Evolutionary conservation across 2,329 filamentous ascomycete species (phyloP).

Genomic region (Pyrenophora seminiperda): DNA sequence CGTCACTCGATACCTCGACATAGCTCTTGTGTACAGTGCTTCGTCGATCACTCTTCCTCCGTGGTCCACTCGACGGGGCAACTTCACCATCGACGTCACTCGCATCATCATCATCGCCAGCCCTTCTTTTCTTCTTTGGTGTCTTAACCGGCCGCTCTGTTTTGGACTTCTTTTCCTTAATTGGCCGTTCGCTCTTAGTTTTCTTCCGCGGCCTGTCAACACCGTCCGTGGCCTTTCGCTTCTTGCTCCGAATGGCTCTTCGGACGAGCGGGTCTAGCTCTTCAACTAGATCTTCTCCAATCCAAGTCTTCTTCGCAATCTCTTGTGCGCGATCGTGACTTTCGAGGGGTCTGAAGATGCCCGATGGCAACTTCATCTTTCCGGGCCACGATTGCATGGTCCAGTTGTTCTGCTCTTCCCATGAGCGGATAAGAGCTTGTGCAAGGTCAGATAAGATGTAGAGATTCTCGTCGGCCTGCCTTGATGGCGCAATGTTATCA

Average conservation of each 20-base stretch:
- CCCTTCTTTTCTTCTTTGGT: constrained; percentile 44
- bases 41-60: constrained; percentile 51
- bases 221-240: constrained; percentile 44
- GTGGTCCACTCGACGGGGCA: constrained; percentile 48
- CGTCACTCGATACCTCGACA: constrained; percentile 51
- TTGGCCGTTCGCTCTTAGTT: constrained; percentile 35
- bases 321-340: constrained; percentile 80
- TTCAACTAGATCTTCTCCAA: constrained; percentile 76
- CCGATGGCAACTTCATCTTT: constrained; percentile 79
- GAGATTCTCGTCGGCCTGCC: constrained; percentile 67
- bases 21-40: constrained; percentile 52
- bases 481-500: constrained; percentile 71
- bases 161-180: constrained; percentile 42
- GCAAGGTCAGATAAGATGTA: constrained; percentile 89
- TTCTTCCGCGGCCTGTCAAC: constrained; percentile 44
- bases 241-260: constrained; percentile 66
- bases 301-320: constrained; percentile 83
- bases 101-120: constrained; percentile 42
- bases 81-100: constrained; percentile 32
- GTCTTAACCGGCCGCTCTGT: constrained; percentile 42
- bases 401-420: constrained; percentile 85
- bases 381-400: constrained; percentile 80
- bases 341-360: constrained; percentile 75
- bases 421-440: constrained; percentile 79
- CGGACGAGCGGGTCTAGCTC: constrained; percentile 78